phyloP scores from a whole-genome alignment of 306 rosid genomes.

The Astragalus glycyphyllos region DNA sequence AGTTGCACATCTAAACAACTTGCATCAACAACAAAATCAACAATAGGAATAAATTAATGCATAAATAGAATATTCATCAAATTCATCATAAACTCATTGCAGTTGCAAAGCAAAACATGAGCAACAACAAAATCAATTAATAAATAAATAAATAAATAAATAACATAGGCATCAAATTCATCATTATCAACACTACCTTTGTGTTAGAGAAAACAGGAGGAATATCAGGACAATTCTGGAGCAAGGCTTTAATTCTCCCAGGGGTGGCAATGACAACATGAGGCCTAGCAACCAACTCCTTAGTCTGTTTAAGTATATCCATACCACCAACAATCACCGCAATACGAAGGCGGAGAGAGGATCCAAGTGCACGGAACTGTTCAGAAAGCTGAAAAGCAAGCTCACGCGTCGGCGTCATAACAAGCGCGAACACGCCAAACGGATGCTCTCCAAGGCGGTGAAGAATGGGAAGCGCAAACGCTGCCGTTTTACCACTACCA shows the following conservation, averaged over 20 bases:
- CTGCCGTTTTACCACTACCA: conserved; percentile 92
- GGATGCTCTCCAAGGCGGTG: conserved; percentile 73
- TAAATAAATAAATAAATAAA: no score
- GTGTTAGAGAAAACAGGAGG: conserved; percentile 66
- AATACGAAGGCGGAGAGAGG: conserved; percentile 66
- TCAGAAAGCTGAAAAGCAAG: conserved; percentile 80
- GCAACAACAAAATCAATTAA: no score
- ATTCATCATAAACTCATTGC: no score
- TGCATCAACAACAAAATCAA: neutral
- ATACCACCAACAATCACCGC: conserved; percentile 84
- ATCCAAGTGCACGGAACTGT: conserved; percentile 82
- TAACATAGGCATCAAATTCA: neutral
- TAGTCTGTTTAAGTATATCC: conserved; percentile 72
- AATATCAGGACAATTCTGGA: conserved; percentile 70
- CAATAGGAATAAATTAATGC: neutral
- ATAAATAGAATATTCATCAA: no score
- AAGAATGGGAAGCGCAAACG: conserved; percentile 88
- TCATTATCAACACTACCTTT: conserved; percentile 57
- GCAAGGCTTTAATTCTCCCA: conserved; percentile 76
- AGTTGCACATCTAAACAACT: no score
- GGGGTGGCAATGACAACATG: conserved; percentile 91
- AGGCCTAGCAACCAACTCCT: conserved; percentile 67
- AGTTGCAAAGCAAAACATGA: no score
- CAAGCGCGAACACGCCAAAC: conserved; percentile 76
- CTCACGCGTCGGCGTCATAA: conserved; percentile 87